Base-by-base conservation (phyloP, 768 basidiomycete species). In the Naematelia aurantialba region DNA sequence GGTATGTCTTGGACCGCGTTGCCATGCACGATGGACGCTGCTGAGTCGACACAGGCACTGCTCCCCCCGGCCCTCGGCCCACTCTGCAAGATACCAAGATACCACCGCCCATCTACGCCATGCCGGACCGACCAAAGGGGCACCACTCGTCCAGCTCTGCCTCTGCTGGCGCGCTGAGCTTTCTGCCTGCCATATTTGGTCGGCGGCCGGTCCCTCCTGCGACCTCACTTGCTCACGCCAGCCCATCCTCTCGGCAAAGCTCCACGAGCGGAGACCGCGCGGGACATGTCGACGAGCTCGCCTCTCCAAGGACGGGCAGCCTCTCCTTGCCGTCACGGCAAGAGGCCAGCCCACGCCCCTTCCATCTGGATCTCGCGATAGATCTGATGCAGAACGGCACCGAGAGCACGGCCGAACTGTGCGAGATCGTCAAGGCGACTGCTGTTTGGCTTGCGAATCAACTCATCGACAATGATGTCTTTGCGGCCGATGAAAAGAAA, bases 391-490 rank as follows among this genome's bases (percentile, higher is more conserved):
- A 58, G 29, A 46, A 52, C 10, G 64, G 56, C 10, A 54, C 58
- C 2, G 45, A 45, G 0, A 48, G 46, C 21, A 42, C 63, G 29
- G 56, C 67, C n/a, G 65, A 63, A 52, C 47, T 72, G 11, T 51
- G 61, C 39, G 70, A 72, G 49, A 56, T 59, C 22, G 58, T 68
- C 48, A 72, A 70, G 29, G 61, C 64, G 2, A 68, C 62, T 3
- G 66, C 68, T 13, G 60, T 66, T 0, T 66, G 59, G 42, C 39
- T 72, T 25, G 58, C 42, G 5, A 60, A 60, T 46, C 50, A 61
- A 14, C 21, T 50, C 22, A 49, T 61, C 39, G 46, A 45, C 12
- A 34, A 55, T 11, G 66, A 63, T 14, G 61, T 61, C 22, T 59
- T 61, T 31, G 30, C 34, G 48, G 10, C 5, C 52, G 22, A 8